Base-by-base conservation (phyloP, 2,329 filamentous ascomycete species). In the Chrysoporthe austroafricana region DNA sequence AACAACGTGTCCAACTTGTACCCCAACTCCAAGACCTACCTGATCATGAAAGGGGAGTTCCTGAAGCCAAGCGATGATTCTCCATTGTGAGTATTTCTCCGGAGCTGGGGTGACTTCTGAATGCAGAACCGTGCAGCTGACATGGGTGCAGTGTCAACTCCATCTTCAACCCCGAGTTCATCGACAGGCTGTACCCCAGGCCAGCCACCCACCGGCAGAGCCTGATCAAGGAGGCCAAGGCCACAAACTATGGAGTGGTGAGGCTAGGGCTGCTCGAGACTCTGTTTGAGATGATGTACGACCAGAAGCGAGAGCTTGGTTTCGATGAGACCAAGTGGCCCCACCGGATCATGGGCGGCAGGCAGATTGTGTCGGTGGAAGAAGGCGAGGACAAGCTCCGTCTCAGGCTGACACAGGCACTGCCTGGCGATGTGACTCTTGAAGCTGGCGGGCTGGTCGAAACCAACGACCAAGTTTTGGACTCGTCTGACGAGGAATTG, bases 221-320 rank as follows among this genome's bases (percentile, higher is more conserved):
- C 70, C 76, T 88, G 43, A 77, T 97, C 63, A 80, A 84, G 18
- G 88, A 89, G 63, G 92, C 96, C 73, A 90, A 91, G 69, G 89
- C 89, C 42, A 98, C 95, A 69, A 98, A 98, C 82, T 98, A 98
- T 78, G 92, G 93, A 63, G 95, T 98, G 4, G 95, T 99, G 3
- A 90, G 95, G 8, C 86, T 97, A n/a, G 88, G 93, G 72, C 86
- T 98, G 62, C 92, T 98, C 67, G 95, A 98, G 78, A 87, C 90
- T 67, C 87, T 98, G 42, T 98, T 96, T 79, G 89, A 95, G 78
- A 88, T 87, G 66, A 89, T 97, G 81, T 98, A 98, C 80, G 86
- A 93, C 66, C 95, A 98, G 79, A 88, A 90, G 62, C 86, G 97
- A 64, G 84, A 86, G 59, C 84, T 93, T 43, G 86, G 87, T 66